Percentiles rank a stretch among this genome's conserved stretches.
These are phyloP conservation scores for Cynara cardunculus DNA, from an alignment of 129 eudicot genomes.

Conservation along the genomic window DNA sequence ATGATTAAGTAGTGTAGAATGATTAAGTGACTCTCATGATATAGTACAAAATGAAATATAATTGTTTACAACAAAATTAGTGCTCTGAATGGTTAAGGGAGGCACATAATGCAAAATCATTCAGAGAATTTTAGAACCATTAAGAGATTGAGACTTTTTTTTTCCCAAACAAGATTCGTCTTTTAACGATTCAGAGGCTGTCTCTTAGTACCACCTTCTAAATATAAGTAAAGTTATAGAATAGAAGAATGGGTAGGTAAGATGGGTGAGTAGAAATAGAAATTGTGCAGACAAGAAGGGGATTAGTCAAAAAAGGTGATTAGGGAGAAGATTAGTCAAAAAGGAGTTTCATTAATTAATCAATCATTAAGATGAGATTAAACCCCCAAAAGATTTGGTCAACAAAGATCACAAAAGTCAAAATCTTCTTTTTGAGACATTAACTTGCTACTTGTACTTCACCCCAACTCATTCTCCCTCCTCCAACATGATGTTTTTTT, in stretches of 20 bases:
- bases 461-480: slow-evolving; percentile 1
- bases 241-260: not conserved
- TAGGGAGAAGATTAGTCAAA: slow-evolving; percentile 20
- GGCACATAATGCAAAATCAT: no score
- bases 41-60: no score
- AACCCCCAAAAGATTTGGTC: slow-evolving; percentile 1
- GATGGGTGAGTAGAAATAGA: not conserved
- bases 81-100: no score
- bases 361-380: slow-evolving; percentile 4
- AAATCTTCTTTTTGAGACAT: slow-evolving; percentile 14
- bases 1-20: no score
- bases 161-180: no score
- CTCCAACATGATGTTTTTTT: not conserved
- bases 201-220: no score
- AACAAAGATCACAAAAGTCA: not conserved
- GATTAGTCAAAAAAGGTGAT: not conserved
- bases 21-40: no score
- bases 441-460: slow-evolving; percentile 9
- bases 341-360: slow-evolving; percentile 7
- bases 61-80: no score
- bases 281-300: not conserved
- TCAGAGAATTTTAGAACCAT: no score
- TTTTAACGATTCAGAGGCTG: no score
- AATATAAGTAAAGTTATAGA: no score
- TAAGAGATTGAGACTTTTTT: no score